A percentile compares a stretch with the other conserved stretches of the same genome.
phyloP scores from a whole-genome alignment of 78 protist genomes.

The Planoprotostelium fungivorum region DNA sequence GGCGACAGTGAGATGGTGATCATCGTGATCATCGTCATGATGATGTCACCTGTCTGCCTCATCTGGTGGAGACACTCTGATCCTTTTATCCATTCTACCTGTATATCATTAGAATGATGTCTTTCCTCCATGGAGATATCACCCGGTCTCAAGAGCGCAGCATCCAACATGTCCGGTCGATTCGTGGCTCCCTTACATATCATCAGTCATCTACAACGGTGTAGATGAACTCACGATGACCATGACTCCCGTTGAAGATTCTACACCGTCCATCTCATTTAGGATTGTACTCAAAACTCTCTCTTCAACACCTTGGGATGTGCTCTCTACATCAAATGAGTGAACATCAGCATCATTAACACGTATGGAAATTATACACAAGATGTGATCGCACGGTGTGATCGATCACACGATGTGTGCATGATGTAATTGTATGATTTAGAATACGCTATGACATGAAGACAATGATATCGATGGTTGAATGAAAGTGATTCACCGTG shows the following conservation, averaged over 20 bases:
- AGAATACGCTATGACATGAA: too few relatives aligned
- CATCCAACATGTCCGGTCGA: constrained; percentile 68
- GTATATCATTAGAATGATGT: background rate
- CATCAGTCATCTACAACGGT: background rate
- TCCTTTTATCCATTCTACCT: constrained; percentile 53
- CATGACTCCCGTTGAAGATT: constrained; percentile 39
- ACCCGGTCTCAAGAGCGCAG: constrained; percentile 77
- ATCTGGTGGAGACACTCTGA: constrained; percentile 52
- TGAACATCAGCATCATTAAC: background rate
- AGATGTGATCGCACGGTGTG: too few relatives aligned
- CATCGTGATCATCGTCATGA: too few relatives aligned
- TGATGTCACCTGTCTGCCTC: background rate
- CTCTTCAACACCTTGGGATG: constrained; percentile 4
- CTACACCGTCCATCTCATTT: constrained; percentile 87
- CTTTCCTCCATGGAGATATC: background rate
- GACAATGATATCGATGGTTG: background rate
- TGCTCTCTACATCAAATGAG: background rate
- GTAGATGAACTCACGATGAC: constrained; percentile 7
- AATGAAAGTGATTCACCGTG: background rate
- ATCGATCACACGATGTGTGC: too few relatives aligned
- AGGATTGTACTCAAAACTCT: constrained; percentile 69
- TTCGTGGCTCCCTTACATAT: constrained; percentile 59
- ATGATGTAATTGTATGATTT: too few relatives aligned
- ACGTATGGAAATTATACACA: background rate
- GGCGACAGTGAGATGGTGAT: background rate